phyloP scores from a whole-genome alignment of 805 yeast species.

The Scheffersomyces amazonensis region DNA sequence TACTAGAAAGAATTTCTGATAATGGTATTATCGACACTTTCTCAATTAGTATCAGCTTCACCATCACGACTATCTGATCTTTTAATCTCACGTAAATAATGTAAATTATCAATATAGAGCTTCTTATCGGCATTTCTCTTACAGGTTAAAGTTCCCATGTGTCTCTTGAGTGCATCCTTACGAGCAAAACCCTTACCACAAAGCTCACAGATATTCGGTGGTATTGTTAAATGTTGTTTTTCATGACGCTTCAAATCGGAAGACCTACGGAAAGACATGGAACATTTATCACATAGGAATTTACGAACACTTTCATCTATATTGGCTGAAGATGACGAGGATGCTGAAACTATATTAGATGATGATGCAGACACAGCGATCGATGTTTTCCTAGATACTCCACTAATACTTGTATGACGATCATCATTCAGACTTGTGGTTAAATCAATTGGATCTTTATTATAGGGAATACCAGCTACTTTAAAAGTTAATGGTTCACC shows the following conservation, averaged over 20 bases:
- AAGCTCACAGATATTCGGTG: constrained; percentile 70
- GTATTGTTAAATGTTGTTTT: constrained; percentile 66
- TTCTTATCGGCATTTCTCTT: constrained; percentile 62
- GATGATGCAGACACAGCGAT: too few relatives aligned
- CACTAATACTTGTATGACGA: neutral
- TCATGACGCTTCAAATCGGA: constrained; percentile 73
- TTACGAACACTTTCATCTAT: constrained; percentile 21
- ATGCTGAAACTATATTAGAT: neutral
- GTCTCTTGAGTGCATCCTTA: constrained; percentile 78
- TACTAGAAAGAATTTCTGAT: neutral
- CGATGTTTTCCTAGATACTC: neutral
- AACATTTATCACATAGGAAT: constrained; percentile 59
- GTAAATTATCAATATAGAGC: constrained; percentile 32
- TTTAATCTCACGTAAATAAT: constrained; percentile 14
- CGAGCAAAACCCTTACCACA: constrained; percentile 86
- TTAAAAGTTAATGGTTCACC: constrained; percentile 13
- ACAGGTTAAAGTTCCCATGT: constrained; percentile 72
- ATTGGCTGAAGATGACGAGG: neutral
- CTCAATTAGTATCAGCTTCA: neutral
- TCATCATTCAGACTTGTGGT: constrained; percentile 2
- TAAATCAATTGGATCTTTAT: neutral
- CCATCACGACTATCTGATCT: neutral
- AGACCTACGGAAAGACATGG: constrained; percentile 61
- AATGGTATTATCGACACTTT: neutral
- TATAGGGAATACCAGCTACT: neutral